Evolutionary conservation across 106 monocot genomes (phyloP), one percentile per base, ranked within the genome.

Genomic region (Posidonia australis): DNA sequence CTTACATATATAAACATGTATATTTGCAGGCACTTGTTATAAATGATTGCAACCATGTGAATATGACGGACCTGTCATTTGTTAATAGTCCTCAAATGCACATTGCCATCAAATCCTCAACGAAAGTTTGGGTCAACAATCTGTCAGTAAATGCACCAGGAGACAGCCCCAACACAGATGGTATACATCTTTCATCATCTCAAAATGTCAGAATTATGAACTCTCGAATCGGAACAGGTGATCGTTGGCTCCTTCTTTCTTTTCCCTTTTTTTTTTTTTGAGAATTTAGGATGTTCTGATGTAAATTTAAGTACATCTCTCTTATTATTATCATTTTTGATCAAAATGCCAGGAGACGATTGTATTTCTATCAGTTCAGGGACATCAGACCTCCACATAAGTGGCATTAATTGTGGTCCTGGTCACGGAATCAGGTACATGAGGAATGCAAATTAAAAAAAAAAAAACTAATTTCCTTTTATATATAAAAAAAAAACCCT

Each of bases 121-220:
- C 49, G 19, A 0, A 49, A 18, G 49, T 49, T 5, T 18, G 5
- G 0, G 49, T 49, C 5, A 49, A 6, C 16, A 49, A 49, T n/a
- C 49, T 49, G 0, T 18, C 49, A 16, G 19, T 49, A 49, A 49
- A 16, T 49, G 49, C 49, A 49, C 49, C 49, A 18, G 49, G 49
- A 49, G 49, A 49, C 19, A 49, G 49, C 49, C 49, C 49, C 19
- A 49, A 49, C 9, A 49, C 49, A 49, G 49, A 49, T 49, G 49
- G 49, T 18, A 49, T 49, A n/a, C 49, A 49, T 19, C 16, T 49
- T 5, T 18, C 0, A 12, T 16, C n/a, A 49, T 49, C 0, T n/a
- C 49, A 49, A 49, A 5, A 49, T n/a, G 49, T 49, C 16, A 6
- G 19, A 5, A 49, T 49, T 49, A 49, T 19, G 19, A 19, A 49